phyloP scores from a whole-genome alignment of 2,329 filamentous ascomycete genomes.

The Paracamarosporium sp. region DNA sequence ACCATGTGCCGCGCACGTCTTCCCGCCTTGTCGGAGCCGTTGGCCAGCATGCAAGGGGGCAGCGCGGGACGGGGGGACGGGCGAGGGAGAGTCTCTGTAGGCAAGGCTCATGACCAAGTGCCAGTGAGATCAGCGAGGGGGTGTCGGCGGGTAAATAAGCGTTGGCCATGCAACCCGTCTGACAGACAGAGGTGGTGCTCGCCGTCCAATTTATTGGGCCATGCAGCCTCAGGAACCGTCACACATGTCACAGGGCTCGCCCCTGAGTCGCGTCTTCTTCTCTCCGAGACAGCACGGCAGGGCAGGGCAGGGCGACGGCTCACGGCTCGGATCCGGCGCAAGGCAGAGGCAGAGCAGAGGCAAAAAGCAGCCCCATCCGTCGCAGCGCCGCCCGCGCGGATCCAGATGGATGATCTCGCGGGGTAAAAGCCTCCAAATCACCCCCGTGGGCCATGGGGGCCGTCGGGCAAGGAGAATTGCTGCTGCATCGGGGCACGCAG shows the following conservation, averaged over 20 bases:
- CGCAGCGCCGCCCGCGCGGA: background rate
- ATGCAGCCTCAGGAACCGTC: background rate
- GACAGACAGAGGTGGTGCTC: background rate
- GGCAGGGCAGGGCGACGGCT: background rate
- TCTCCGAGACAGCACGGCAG: background rate
- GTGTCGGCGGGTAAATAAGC: background rate
- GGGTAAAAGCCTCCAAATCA: background rate
- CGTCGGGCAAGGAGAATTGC: slow-evolving; percentile 3
- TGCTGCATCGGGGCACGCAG: background rate
- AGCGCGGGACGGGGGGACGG: background rate
- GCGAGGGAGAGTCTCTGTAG: background rate
- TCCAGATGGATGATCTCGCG: background rate
- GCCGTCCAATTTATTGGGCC: background rate
- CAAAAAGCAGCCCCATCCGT: background rate
- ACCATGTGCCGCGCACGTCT: background rate
- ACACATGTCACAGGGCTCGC: background rate
- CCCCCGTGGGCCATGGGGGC: background rate
- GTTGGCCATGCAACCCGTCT: background rate
- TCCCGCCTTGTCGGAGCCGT: background rate
- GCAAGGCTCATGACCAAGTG: background rate
- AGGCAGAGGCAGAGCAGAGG: background rate
- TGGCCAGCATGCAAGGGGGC: background rate
- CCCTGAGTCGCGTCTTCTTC: background rate
- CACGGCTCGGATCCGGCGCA: background rate
- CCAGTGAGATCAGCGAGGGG: background rate